A percentile compares a stretch with the other conserved stretches of the same genome.
phyloP scores from a whole-genome alignment of 1,284 basidiomycete species.

The Flammula alnicola region DNA sequence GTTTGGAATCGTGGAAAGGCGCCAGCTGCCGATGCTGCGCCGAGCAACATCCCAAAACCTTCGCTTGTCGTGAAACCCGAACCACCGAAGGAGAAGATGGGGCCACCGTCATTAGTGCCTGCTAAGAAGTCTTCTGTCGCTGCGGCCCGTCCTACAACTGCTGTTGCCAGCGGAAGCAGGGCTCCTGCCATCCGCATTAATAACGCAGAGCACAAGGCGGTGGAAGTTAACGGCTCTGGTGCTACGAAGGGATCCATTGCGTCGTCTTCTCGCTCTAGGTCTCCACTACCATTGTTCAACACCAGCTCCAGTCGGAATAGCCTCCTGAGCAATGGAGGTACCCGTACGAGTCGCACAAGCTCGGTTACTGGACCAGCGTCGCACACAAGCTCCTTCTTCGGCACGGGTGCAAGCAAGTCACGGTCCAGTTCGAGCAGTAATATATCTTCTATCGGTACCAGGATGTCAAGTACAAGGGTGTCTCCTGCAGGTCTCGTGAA shows the following conservation, averaged over 20 bases:
- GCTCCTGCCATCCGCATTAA: conserved; percentile 21
- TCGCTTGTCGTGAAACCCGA: conserved; percentile 16
- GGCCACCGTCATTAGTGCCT: conserved; percentile 21
- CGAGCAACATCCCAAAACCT: conserved; percentile 33
- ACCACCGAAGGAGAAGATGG: conserved; percentile 20
- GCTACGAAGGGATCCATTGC: conserved; percentile 18
- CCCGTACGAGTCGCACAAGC: conserved; percentile 18
- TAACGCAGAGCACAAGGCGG: no score
- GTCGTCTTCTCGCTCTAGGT: conserved; percentile 32
- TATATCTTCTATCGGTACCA: conserved; percentile 46
- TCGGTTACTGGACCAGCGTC: conserved; percentile 9
- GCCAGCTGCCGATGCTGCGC: conserved; percentile 24
- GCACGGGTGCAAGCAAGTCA: conserved; percentile 20
- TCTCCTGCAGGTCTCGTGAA: conserved; percentile 25
- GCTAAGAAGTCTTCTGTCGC: conserved; percentile 29
- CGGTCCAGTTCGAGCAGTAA: conserved; percentile 18
- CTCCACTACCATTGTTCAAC: conserved; percentile 36
- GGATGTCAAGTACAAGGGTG: conserved; percentile 22
- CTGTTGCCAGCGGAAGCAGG: conserved; percentile 20
- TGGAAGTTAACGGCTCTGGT: conserved; percentile 6
- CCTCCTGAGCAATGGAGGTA: conserved; percentile 13
- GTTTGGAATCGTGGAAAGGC: conserved; percentile 57
- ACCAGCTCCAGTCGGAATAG: conserved; percentile 21
- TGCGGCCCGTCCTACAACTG: conserved; percentile 28
- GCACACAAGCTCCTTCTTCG: conserved; percentile 16